phyloP scores from a whole-genome alignment of 1,139 yeast species.

The Yamadazyma taylorii region DNA sequence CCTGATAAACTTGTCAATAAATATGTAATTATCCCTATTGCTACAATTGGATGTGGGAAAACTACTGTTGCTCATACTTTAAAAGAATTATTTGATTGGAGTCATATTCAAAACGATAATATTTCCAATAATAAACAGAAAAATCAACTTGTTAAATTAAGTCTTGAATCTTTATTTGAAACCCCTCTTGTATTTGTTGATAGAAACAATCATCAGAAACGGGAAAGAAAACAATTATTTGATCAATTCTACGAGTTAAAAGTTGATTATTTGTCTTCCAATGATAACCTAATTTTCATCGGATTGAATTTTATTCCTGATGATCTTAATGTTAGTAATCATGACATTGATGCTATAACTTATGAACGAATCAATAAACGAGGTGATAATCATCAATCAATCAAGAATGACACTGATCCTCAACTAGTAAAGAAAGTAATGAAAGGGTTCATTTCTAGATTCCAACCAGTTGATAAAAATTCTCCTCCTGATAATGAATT shows the following conservation, averaged over 20 bases:
- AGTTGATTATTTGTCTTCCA: constrained; percentile 34
- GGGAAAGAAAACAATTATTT: constrained; percentile 71
- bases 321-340: constrained; percentile 18
- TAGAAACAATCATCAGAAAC: constrained; percentile 72
- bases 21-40: constrained; percentile 75
- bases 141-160: constrained; percentile 51
- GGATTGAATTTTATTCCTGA: constrained; percentile 62
- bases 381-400: constrained; percentile 91
- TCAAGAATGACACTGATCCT: constrained; percentile 51
- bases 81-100: constrained; percentile 57
- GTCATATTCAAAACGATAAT: constrained; percentile 85
- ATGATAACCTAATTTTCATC: constrained; percentile 46
- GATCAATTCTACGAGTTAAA: constrained; percentile 47
- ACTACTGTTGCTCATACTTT: constrained; percentile 77
- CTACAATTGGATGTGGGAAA: constrained; percentile 95
- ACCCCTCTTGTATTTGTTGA: constrained; percentile 68
- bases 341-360: constrained; percentile 53
- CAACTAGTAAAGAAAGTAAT: constrained; percentile 57
- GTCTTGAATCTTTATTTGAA: constrained; percentile 37
- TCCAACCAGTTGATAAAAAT: constrained; percentile 53
- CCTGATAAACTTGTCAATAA: constrained; percentile 24
- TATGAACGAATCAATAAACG: constrained; percentile 58
- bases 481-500: constrained; percentile 65
- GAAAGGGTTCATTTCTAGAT: constrained; percentile 71
- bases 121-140: constrained; percentile 50